These are phyloP conservation scores for Cryptococcus sp. DNA, from an alignment of 1,284 basidiomycete genomes.

Conservation along the genomic window DNA sequence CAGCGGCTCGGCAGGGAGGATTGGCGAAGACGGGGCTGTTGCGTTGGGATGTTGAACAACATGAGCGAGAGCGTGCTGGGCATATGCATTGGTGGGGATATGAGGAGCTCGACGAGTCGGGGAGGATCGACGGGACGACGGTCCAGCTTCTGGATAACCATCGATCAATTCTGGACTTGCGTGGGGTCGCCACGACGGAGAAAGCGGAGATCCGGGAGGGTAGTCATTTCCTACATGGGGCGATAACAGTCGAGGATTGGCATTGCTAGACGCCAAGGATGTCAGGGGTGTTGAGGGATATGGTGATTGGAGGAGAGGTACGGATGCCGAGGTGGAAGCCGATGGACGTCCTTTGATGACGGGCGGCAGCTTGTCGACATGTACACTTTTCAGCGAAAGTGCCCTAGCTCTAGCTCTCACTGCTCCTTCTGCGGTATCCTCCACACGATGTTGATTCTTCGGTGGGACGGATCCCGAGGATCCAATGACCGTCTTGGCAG, in stretches of 20 bases:
- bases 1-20: neutral
- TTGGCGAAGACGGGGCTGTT: constrained; percentile 25
- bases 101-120: constrained; percentile 13
- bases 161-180: neutral
- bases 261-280: neutral
- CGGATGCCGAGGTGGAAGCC: neutral
- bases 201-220: neutral
- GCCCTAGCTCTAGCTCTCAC: neutral
- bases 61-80: constrained; percentile 14
- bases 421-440: constrained; percentile 1
- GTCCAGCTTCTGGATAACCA: neutral
- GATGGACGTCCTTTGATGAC: neutral
- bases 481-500: constrained; percentile 6
- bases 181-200: neutral
- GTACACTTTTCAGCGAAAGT: neutral
- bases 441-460: neutral
- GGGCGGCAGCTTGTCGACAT: neutral
- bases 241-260: neutral
- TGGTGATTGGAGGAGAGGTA: neutral
- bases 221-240: neutral
- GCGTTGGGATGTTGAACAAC: constrained; percentile 21
- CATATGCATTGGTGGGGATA: neutral
- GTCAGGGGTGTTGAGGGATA: constrained; percentile 3
- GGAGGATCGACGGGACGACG: constrained; percentile 10
- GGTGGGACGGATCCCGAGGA: neutral